Percentiles rank a stretch among this genome's conserved stretches.
phyloP scores from a whole-genome alignment of 73 alveolate species.

The Stentor roeselii region DNA sequence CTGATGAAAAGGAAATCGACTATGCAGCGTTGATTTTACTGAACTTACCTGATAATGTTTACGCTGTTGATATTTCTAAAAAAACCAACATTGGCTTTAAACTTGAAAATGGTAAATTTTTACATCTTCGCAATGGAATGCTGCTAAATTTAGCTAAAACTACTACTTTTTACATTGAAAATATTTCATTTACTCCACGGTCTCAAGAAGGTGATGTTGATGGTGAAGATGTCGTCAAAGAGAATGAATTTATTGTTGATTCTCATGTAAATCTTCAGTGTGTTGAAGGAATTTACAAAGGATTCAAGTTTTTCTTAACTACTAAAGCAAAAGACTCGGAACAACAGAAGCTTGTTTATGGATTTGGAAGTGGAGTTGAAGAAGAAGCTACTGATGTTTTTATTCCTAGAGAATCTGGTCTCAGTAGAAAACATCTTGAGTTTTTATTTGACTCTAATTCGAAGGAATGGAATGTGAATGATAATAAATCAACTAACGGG shows the following conservation, averaged over 20 bases:
- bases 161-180: not conserved
- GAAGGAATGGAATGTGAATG: not conserved
- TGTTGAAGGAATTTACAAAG: not conserved
- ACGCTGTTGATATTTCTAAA: not conserved
- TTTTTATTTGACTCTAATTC: not conserved
- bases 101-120: not conserved
- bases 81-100: not conserved
- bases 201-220: not conserved
- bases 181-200: not conserved
- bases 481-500: not conserved
- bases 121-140: not conserved
- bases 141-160: not conserved
- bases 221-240: not conserved
- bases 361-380: not conserved
- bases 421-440: not conserved
- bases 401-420: constrained; percentile 12
- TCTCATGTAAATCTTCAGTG: not conserved
- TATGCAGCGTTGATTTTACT: not conserved
- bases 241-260: no score
- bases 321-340: not conserved
- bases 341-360: not conserved
- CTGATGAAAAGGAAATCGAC: not conserved
- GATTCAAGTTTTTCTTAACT: not conserved
- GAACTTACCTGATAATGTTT: not conserved
- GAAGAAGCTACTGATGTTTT: constrained; percentile 1